Conservation (phyloP, 768 basidiomycete species). For the Pleurotus ostreatus region DNA sequence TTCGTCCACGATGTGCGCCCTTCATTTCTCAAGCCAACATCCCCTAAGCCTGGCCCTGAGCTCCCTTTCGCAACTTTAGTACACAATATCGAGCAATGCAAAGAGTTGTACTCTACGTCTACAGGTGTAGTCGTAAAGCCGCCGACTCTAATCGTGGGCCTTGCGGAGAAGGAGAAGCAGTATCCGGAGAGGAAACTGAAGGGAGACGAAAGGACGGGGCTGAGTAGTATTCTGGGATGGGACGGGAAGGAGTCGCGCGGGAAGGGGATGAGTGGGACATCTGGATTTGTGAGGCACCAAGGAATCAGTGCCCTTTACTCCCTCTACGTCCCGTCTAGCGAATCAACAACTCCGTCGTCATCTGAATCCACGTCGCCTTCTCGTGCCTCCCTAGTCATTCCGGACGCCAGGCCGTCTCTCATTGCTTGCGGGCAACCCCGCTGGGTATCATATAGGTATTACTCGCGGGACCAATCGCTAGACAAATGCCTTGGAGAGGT, state of each 20-base stretch:
- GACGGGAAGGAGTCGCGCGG: slow-evolving; percentile 38
- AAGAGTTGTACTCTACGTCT: slow-evolving; percentile 48
- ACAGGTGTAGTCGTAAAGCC: slow-evolving; percentile 42
- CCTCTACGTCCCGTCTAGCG: slow-evolving; percentile 27
- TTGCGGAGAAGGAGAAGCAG: slow-evolving; percentile 47
- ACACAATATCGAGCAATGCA: slow-evolving; percentile 33
- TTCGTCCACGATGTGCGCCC: slow-evolving; percentile 28
- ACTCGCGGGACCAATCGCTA: slow-evolving; percentile 24
- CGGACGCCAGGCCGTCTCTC: background rate
- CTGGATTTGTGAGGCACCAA: slow-evolving; percentile 58
- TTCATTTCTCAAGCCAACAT: slow-evolving; percentile 14
- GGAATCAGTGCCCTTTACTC: slow-evolving; percentile 48
- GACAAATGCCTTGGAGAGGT: slow-evolving; percentile 41
- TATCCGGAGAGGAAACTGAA: slow-evolving; percentile 35
- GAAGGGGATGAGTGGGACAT: slow-evolving; percentile 42
- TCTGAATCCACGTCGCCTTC: slow-evolving; percentile 9
- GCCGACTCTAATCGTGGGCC: slow-evolving; percentile 43
- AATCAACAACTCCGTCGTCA: background rate
- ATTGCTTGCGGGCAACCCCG: slow-evolving; percentile 39
- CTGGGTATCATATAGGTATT: slow-evolving; percentile 52
- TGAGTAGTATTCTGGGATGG: slow-evolving; percentile 60
- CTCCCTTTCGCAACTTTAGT: slow-evolving; percentile 36
- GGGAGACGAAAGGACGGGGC: slow-evolving; percentile 54
- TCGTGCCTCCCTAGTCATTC: background rate
- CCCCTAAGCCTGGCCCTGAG: slow-evolving; percentile 9